phyloP scores from a whole-genome alignment of 164 flowering plant species.

The Houttuynia cordata region DNA sequence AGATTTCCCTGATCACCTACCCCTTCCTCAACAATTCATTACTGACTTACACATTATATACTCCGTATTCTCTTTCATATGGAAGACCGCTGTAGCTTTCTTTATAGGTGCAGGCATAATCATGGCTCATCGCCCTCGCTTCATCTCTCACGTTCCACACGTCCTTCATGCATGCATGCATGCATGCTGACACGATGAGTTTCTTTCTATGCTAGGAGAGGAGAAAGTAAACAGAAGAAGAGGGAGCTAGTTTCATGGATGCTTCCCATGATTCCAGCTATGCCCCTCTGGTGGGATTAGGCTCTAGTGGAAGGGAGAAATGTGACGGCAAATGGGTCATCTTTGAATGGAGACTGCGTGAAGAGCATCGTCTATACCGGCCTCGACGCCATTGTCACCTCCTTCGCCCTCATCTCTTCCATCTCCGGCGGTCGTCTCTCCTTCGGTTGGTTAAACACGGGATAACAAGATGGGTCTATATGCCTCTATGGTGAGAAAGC shows the following conservation, averaged over 20 bases:
- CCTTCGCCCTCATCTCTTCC: conserved; percentile 52
- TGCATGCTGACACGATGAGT: too few species aligned
- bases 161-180: too few species aligned
- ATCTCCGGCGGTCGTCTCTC: conserved; percentile 43
- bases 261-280: background rate
- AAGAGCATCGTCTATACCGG: conserved; percentile 55
- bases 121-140: too few species aligned
- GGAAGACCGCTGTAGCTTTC: too few species aligned
- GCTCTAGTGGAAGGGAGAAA: background rate
- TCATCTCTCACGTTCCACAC: too few species aligned
- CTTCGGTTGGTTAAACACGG: conserved; percentile 18
- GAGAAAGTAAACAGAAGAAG: background rate
- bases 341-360: conserved; percentile 12
- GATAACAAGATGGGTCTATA: too few species aligned
- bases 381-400: conserved; percentile 46
- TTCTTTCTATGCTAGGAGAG: background rate
- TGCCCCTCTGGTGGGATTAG: background rate
- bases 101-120: too few species aligned
- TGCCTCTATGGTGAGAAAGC: too few species aligned
- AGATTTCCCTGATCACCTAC: too few species aligned
- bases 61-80: too few species aligned
- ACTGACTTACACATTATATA: too few species aligned
- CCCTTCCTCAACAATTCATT: too few species aligned
- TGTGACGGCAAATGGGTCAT: background rate
- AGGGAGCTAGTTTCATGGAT: background rate